These are phyloP conservation scores for Grosmannia serpens DNA, from an alignment of 2,329 filamentous ascomycete species.

Conservation along the genomic window DNA sequence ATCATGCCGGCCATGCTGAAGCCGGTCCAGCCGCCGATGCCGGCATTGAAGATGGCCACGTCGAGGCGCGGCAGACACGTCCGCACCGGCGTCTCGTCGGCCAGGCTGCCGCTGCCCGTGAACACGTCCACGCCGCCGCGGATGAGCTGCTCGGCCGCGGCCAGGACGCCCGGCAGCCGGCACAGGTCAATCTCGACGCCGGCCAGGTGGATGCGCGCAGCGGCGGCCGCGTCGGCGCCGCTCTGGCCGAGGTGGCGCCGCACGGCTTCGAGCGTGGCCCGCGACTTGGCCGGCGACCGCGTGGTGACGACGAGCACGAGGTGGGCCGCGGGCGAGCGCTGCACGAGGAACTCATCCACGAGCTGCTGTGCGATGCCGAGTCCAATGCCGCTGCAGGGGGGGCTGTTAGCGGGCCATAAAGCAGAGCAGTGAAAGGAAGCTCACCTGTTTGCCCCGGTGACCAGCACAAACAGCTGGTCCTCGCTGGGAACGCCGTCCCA, in stretches of 20 bases:
- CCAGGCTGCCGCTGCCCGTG: conserved; percentile 17
- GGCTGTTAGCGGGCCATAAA: background rate
- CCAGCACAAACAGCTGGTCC: conserved; percentile 51
- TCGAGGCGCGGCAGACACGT: conserved; percentile 50
- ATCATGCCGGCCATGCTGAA: conserved; percentile 55
- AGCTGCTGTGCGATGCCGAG: conserved; percentile 73
- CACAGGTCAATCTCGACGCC: conserved; percentile 50
- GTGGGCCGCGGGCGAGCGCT: conserved; percentile 54
- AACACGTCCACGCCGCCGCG: conserved; percentile 34
- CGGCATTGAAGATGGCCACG: conserved; percentile 73
- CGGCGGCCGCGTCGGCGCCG: conserved; percentile 19
- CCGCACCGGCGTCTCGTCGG: background rate
- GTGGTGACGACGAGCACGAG: conserved; percentile 79
- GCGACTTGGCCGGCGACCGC: conserved; percentile 61
- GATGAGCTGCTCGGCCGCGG: conserved; percentile 35
- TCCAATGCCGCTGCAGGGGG: conserved; percentile 60
- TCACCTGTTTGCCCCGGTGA: conserved; percentile 81
- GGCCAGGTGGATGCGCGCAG: conserved; percentile 43
- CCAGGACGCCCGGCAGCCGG: conserved; percentile 39
- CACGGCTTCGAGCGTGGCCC: conserved; percentile 56
- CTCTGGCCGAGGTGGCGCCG: conserved; percentile 43
- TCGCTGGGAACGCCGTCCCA: conserved; percentile 23
- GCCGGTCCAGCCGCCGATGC: conserved; percentile 77
- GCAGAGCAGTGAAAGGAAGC: background rate
- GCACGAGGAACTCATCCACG: conserved; percentile 77